phyloP scores from a whole-genome alignment of 176 grass and related monocot species.

The Oryza officinalis region DNA sequence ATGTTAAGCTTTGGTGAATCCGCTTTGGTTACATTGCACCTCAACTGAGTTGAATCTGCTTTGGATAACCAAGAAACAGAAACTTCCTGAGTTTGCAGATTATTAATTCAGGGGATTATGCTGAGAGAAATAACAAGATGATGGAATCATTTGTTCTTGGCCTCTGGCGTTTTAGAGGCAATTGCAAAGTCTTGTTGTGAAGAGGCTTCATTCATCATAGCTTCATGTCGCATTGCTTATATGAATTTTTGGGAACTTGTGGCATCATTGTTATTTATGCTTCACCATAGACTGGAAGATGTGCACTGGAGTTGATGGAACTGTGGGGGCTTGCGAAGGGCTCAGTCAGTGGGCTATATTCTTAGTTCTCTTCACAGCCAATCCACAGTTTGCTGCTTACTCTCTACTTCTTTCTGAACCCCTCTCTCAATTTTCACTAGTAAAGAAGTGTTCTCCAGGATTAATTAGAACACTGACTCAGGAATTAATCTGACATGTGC shows the following conservation, averaged over 20 bases:
- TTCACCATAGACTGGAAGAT: slow-evolving; percentile 63
- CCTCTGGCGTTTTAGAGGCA: slow-evolving; percentile 74
- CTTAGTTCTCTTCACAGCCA: slow-evolving; percentile 77
- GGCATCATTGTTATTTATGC: slow-evolving; percentile 72
- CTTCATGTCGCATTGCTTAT: slow-evolving; percentile 62
- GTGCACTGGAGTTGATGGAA: too few species aligned
- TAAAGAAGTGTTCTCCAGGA: slow-evolving; percentile 44
- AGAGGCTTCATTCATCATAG: slow-evolving; percentile 63
- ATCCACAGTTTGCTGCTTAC: slow-evolving; percentile 78
- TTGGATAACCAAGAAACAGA: slow-evolving; percentile 50
- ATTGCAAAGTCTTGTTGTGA: slow-evolving; percentile 59
- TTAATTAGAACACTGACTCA: slow-evolving; percentile 16
- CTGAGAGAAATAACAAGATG: slow-evolving; percentile 64
- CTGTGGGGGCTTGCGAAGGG: too few species aligned
- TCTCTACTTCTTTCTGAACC: slow-evolving; percentile 81
- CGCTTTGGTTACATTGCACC: slow-evolving; percentile 60
- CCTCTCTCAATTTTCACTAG: slow-evolving; percentile 59
- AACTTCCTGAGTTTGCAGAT: slow-evolving; percentile 36
- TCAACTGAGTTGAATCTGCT: slow-evolving; percentile 56
- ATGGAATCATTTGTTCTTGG: slow-evolving; percentile 73
- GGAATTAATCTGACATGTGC: slow-evolving; percentile 40
- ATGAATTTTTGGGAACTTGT: slow-evolving; percentile 86
- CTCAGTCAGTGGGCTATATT: slow-evolving; percentile 80
- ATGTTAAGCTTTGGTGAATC: slow-evolving; percentile 57
- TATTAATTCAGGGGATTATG: slow-evolving; percentile 53